Evolutionary conservation across 2,329 filamentous ascomycete species (phyloP).

Genomic region (Lasiodiplodia citricola): DNA sequence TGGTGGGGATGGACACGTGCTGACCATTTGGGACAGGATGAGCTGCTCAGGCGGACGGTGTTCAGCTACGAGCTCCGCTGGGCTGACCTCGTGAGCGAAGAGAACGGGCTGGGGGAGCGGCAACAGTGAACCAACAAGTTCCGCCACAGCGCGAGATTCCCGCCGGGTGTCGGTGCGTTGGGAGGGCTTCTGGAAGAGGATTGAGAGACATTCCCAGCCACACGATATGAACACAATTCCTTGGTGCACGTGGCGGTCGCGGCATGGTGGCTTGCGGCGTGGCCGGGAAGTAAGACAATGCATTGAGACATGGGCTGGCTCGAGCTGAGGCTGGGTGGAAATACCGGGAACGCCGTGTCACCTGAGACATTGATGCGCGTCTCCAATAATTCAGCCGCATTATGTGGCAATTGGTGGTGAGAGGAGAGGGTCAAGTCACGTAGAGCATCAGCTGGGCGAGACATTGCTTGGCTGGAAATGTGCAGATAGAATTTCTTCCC

Average conservation of each 20-base stretch:
- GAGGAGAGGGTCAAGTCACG: too few relatives aligned
- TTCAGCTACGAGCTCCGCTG: constrained; percentile 78
- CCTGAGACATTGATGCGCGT: not conserved
- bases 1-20: not conserved
- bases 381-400: too few relatives aligned
- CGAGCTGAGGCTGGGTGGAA: not conserved
- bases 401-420: too few relatives aligned
- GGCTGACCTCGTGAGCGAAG: constrained; percentile 44
- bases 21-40: constrained; percentile 59
- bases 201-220: not conserved
- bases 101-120: not conserved
- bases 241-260: not conserved
- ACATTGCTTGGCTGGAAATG: too few relatives aligned
- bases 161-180: not conserved
- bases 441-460: too few relatives aligned
- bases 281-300: constrained; percentile 7
- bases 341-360: not conserved
- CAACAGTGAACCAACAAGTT: not conserved
- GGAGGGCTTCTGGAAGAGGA: not conserved
- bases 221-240: not conserved
- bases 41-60: constrained; percentile 79
- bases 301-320: not conserved
- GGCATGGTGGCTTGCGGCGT: not conserved
- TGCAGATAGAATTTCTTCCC: too few relatives aligned
- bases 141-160: not conserved